Conservation (phyloP, 768 basidiomycete genomes). For the Pleurotus tuber-regium region DNA sequence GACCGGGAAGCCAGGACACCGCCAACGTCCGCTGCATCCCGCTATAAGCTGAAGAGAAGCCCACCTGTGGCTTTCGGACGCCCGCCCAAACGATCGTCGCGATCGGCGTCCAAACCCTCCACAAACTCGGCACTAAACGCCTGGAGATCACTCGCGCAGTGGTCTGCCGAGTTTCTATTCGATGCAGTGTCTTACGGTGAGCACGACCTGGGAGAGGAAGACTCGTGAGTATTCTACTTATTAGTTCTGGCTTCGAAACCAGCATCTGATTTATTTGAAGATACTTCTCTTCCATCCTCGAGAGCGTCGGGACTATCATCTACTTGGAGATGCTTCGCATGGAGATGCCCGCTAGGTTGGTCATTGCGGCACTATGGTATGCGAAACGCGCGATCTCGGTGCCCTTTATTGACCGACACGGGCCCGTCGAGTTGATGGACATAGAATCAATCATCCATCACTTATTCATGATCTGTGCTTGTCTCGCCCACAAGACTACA, state of each 20-base stretch:
- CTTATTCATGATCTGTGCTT: neutral
- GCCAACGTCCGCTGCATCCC: neutral
- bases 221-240: neutral
- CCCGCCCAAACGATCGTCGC: neutral
- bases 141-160: neutral
- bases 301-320: neutral
- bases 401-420: neutral
- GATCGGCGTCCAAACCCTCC: neutral
- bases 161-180: neutral
- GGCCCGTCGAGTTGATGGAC: neutral
- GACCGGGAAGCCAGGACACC: neutral
- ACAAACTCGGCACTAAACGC: neutral
- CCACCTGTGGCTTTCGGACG: neutral
- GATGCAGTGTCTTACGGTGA: neutral
- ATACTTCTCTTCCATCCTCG: no score
- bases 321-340: constrained; percentile 2
- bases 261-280: no score
- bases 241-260: neutral
- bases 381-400: neutral
- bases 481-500: neutral
- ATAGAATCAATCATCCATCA: neutral
- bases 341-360: neutral
- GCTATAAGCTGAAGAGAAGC: neutral
- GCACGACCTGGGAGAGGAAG: neutral
- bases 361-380: neutral